Conservation (phyloP, 176 grass and related monocot genomes). For the Phoenix roebelenii region DNA sequence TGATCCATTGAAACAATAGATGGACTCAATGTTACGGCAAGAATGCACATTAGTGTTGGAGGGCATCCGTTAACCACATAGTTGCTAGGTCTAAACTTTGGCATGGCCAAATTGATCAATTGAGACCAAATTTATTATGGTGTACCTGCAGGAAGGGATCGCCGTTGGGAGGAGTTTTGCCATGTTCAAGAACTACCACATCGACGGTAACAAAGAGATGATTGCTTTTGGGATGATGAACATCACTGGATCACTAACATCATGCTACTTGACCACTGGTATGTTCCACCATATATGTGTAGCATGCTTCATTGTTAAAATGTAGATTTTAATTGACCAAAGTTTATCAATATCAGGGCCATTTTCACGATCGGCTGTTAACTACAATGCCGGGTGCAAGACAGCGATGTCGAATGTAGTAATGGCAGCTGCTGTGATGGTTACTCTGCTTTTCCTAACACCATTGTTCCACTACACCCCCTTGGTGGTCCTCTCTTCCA, state of each 20-base stretch:
- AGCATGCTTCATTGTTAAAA: too few relatives aligned
- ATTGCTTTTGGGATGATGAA: slow-evolving; percentile 89
- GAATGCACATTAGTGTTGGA: too few relatives aligned
- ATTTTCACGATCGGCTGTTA: slow-evolving; percentile 83
- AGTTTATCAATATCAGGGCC: slow-evolving; percentile 25
- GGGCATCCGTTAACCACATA: too few relatives aligned
- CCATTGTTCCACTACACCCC: slow-evolving; percentile 97
- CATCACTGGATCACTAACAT: slow-evolving; percentile 73
- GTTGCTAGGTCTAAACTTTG: too few relatives aligned
- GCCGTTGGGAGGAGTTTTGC: slow-evolving; percentile 86
- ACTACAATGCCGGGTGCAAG: slow-evolving; percentile 94
- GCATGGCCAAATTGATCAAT: too few relatives aligned
- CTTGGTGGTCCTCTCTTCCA: slow-evolving; percentile 82
- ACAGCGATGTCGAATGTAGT: slow-evolving; percentile 93
- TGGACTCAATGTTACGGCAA: too few relatives aligned
- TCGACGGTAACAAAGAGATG: slow-evolving; percentile 99
- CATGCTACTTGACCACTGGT: slow-evolving; percentile 92
- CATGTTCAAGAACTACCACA: slow-evolving; percentile 98
- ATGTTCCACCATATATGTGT: not conserved
- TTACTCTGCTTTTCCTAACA: slow-evolving; percentile 79
- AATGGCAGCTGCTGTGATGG: slow-evolving; percentile 80
- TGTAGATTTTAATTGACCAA: too few relatives aligned
- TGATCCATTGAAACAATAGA: too few relatives aligned
- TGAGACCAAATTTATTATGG: too few relatives aligned
- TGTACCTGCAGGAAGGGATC: slow-evolving; percentile 74